A percentile compares a stretch with the other conserved stretches of the same genome.
Evolutionary conservation across 495 filamentous ascomycete species (phyloP).

Genomic region (Corynascus novoguineensis): DNA sequence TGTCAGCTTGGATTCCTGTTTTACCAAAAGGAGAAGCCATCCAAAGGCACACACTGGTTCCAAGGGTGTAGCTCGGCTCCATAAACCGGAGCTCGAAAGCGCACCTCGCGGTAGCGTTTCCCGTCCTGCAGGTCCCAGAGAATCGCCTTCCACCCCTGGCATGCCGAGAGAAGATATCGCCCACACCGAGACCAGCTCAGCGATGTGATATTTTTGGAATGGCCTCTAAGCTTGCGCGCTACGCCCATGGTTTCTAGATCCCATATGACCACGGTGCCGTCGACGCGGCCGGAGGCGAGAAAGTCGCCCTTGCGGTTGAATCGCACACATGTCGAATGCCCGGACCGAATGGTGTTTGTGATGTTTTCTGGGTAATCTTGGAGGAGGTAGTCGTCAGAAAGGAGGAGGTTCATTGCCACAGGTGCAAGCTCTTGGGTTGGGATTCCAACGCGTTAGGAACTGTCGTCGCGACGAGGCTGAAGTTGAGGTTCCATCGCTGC

Average conservation of each 20-base stretch:
- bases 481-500: constrained; percentile 7
- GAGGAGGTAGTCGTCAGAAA: constrained; percentile 60
- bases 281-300: constrained; percentile 86
- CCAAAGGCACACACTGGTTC: constrained; percentile 64
- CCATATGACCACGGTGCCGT: constrained; percentile 92
- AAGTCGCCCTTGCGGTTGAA: constrained; percentile 94
- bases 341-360: constrained; percentile 74
- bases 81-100: constrained; percentile 88
- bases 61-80: constrained; percentile 90
- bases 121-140: constrained; percentile 85
- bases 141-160: constrained; percentile 91
- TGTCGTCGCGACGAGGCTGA: constrained; percentile 1
- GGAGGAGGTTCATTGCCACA: constrained; percentile 44
- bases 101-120: constrained; percentile 54
- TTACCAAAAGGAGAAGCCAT: too few relatives aligned
- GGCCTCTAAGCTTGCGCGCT: constrained; percentile 84
- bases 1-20: neutral
- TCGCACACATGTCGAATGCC: constrained; percentile 61
- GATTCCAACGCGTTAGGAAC: too few relatives aligned
- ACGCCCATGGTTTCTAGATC: constrained; percentile 95
- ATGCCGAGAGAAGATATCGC: constrained; percentile 87
- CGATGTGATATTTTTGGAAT: constrained; percentile 84
- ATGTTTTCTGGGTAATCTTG: constrained; percentile 93
- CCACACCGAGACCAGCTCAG: constrained; percentile 91
- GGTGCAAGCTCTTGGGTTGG: neutral